Evolutionary conservation across 805 yeast species (phyloP).

Genomic region (Brettanomyces custersianus): DNA sequence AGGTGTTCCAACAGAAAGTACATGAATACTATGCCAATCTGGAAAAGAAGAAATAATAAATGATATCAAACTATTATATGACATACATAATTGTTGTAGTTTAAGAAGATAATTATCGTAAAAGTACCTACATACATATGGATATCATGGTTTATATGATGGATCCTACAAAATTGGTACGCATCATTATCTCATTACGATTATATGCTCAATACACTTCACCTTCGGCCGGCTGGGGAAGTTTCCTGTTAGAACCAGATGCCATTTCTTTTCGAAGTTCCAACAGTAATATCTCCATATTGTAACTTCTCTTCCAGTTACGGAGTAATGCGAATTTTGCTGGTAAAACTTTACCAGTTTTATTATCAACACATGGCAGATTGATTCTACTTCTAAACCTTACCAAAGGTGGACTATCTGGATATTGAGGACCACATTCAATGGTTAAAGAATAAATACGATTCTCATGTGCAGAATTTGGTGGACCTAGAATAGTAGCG

Average conservation of each 20-base stretch:
- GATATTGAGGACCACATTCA: slow-evolving; percentile 77
- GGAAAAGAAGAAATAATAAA: neutral
- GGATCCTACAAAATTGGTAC: too few relatives aligned
- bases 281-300: slow-evolving; percentile 86
- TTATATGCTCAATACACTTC: slow-evolving; percentile 39
- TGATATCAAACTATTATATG: neutral
- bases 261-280: slow-evolving; percentile 93
- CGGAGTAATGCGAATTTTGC: slow-evolving; percentile 56
- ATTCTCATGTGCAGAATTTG: slow-evolving; percentile 74
- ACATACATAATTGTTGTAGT: too few relatives aligned
- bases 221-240: slow-evolving; percentile 91
- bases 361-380: slow-evolving; percentile 77
- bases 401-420: slow-evolving; percentile 82
- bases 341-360: slow-evolving; percentile 46
- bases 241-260: slow-evolving; percentile 65
- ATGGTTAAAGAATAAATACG: slow-evolving; percentile 80
- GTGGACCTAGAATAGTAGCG: slow-evolving; percentile 97
- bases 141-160: too few relatives aligned
- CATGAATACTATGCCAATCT: slow-evolving; percentile 17
- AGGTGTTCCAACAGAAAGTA: slow-evolving; percentile 20
- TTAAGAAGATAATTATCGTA: too few relatives aligned
- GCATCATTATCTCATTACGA: too few relatives aligned
- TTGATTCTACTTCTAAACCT: slow-evolving; percentile 77
- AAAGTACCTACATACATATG: too few relatives aligned
- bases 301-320: slow-evolving; percentile 83